Conservation (phyloP, 169 alveolate genomes). For the Cryptosporidium ubiquitum region DNA sequence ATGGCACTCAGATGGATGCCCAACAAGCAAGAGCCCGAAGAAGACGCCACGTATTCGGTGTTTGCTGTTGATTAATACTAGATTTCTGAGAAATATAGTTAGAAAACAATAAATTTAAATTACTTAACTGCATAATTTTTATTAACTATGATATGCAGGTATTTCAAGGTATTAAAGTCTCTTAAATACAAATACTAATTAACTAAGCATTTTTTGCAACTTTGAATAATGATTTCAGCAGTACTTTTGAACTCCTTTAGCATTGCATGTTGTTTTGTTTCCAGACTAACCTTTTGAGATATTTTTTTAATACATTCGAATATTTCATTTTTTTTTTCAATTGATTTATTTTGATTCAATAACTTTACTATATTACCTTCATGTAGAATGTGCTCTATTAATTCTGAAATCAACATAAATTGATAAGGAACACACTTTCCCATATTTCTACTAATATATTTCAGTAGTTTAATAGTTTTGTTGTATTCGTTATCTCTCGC, state of each 20-base stretch:
- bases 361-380: not conserved
- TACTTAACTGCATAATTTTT: not conserved
- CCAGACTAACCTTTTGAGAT: constrained; percentile 49
- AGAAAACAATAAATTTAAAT: not conserved
- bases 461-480: constrained; percentile 4
- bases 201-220: constrained; percentile 27
- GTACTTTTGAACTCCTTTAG: constrained; percentile 22
- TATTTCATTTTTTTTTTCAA: not conserved
- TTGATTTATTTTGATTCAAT: not conserved
- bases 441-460: constrained; percentile 13
- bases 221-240: constrained; percentile 12
- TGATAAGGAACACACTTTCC: constrained; percentile 44
- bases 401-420: constrained; percentile 34
- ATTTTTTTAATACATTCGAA: constrained; percentile 30
- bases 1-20: constrained; percentile 76
- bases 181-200: not conserved
- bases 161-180: not conserved
- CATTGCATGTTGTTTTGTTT: constrained; percentile 43
- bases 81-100: not conserved
- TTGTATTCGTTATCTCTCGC: constrained; percentile 32
- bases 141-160: not conserved
- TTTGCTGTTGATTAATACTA: constrained; percentile 41
- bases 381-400: constrained; percentile 50
- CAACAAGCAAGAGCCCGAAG: constrained; percentile 76
- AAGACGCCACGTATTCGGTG: constrained; percentile 72